Evolutionary conservation across 1,139 yeast species (phyloP).

Genomic region (Hyphopichia fennica): DNA sequence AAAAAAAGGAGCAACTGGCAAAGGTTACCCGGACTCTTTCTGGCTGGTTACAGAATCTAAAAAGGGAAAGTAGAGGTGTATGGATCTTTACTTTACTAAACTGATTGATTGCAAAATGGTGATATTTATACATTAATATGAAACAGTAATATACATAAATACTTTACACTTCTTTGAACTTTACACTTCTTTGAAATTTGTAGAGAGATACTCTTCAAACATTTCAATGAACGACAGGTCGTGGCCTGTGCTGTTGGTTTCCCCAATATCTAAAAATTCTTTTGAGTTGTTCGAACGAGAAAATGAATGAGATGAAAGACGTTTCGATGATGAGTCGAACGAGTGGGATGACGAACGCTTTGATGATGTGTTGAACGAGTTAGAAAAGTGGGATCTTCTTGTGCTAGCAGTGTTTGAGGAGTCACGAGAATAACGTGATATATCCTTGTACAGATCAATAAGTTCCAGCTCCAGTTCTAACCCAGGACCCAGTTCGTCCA

Average conservation of each 20-base stretch:
- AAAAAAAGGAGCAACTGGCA: no score
- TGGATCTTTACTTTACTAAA: no score
- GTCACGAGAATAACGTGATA: background rate
- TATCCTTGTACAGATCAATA: background rate
- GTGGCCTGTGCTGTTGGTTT: background rate
- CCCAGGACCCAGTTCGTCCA: background rate
- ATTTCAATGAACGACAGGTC: background rate
- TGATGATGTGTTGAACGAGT: background rate
- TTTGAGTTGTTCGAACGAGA: no score
- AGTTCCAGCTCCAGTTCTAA: background rate
- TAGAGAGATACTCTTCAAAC: constrained; percentile 1
- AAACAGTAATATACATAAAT: background rate
- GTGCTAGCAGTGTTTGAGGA: no score
- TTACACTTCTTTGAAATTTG: background rate
- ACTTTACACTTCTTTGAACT: no score
- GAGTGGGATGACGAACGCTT: background rate
- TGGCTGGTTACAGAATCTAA: no score
- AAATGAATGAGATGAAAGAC: no score
- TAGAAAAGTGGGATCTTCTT: no score
- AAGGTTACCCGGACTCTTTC: background rate
- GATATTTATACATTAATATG: background rate
- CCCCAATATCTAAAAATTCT: no score
- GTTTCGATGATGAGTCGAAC: background rate
- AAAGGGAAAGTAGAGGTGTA: no score
- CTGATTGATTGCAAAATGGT: no score